Conservation (phyloP, 2,329 filamentous ascomycete species). For the Penicillium crustosum region DNA sequence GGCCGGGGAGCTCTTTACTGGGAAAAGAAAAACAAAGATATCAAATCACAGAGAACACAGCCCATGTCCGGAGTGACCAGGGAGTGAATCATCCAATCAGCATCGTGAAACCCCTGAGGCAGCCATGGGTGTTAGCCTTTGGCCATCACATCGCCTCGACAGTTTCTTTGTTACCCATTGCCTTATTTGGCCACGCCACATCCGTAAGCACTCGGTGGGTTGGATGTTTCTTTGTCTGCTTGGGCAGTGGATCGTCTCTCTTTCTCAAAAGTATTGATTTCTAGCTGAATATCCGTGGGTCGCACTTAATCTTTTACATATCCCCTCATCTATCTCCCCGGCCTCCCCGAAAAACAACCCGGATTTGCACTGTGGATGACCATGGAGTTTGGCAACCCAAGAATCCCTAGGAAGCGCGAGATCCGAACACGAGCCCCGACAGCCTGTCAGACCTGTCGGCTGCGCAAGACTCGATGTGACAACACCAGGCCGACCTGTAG, state of each 20-base stretch:
- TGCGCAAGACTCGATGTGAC: slow-evolving; percentile 29
- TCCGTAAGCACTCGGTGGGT: slow-evolving; percentile 6
- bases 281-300: slow-evolving; percentile 14
- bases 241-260: not conserved
- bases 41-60: not conserved
- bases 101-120: slow-evolving; percentile 9
- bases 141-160: slow-evolving; percentile 8
- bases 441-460: slow-evolving; percentile 27
- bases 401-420: slow-evolving; percentile 22
- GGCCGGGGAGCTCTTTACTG: not conserved
- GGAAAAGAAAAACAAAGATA: not conserved
- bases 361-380: not conserved
- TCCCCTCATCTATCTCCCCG: slow-evolving; percentile 6
- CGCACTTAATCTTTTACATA: slow-evolving; percentile 11
- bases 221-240: slow-evolving; percentile 18
- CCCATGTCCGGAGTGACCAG: slow-evolving; percentile 6
- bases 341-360: slow-evolving; percentile 19
- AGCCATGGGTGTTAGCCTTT: slow-evolving; percentile 8
- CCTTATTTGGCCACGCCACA: slow-evolving; percentile 17
- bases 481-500: slow-evolving; percentile 26
- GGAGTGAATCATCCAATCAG: slow-evolving; percentile 9
- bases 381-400: slow-evolving; percentile 20
- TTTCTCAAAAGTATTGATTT: slow-evolving; percentile 1
- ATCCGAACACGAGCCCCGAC: slow-evolving; percentile 28
- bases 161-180: slow-evolving; percentile 20